Conservation (phyloP, 768 basidiomycete species). For the Boletus pseudopeckii region DNA sequence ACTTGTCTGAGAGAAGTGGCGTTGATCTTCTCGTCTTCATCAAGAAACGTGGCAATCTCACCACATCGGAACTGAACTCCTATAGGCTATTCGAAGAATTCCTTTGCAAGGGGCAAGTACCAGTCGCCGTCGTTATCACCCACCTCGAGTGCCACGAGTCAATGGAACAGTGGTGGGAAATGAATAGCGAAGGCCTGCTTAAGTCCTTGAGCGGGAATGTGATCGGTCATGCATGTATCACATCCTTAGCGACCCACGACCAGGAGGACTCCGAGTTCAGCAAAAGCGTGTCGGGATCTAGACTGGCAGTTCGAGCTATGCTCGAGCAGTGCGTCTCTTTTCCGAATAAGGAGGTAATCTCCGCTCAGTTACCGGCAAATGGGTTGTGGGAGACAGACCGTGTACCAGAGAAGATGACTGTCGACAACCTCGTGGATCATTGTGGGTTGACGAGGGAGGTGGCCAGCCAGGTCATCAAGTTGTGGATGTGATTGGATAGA, state of each 20-base stretch:
- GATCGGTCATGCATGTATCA: slow-evolving; percentile 20
- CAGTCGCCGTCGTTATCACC: slow-evolving; percentile 33
- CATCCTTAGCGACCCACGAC: background rate
- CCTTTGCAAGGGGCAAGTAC: slow-evolving; percentile 32
- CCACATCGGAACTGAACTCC: slow-evolving; percentile 19
- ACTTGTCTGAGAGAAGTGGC: slow-evolving; percentile 4
- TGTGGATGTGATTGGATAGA: background rate
- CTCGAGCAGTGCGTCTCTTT: background rate
- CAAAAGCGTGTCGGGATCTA: background rate
- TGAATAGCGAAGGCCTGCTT: slow-evolving; percentile 1
- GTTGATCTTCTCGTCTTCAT: slow-evolving; percentile 35
- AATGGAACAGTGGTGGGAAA: slow-evolving; percentile 26
- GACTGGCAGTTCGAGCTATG: background rate
- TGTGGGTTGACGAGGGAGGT: background rate
- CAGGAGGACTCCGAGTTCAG: background rate
- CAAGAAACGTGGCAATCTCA: slow-evolving; percentile 28
- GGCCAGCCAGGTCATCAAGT: background rate
- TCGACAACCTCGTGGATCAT: background rate
- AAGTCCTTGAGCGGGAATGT: background rate
- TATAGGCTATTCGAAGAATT: slow-evolving; percentile 31
- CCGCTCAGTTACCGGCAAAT: background rate
- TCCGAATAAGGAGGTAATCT: background rate
- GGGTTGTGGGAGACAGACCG: background rate
- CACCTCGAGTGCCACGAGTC: slow-evolving; percentile 30
- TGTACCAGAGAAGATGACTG: background rate